phyloP scores from a whole-genome alignment of 2,329 filamentous ascomycete genomes.

The Akanthomyces lecanii region DNA sequence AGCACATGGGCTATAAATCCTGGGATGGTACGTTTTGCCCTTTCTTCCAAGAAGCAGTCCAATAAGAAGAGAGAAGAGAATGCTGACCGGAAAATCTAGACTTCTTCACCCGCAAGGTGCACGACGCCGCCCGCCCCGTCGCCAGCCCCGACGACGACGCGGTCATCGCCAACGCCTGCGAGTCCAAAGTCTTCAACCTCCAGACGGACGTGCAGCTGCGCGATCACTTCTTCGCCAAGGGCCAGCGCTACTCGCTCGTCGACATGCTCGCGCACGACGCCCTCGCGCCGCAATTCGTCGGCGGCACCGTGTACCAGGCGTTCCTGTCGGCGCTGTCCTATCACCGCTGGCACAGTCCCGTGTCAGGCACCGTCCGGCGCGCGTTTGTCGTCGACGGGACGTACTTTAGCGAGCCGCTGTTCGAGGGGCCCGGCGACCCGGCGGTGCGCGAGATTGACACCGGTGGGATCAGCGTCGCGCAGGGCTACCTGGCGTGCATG shows the following conservation, averaged over 20 bases:
- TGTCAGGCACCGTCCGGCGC: conserved; percentile 57
- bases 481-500: conserved; percentile 63
- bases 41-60: too few relatives aligned
- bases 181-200: conserved; percentile 56
- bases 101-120: conserved; percentile 62
- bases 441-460: conserved; percentile 33
- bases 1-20: conserved; percentile 59
- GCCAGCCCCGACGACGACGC: conserved; percentile 49
- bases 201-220: conserved; percentile 47
- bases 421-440: conserved; percentile 31
- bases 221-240: conserved; percentile 65
- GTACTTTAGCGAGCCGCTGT: conserved; percentile 60
- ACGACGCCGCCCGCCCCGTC: conserved; percentile 52
- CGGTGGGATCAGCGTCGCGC: conserved; percentile 45
- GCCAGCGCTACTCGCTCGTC: conserved; percentile 60
- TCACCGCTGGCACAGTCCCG: conserved; percentile 69
- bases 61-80: neutral
- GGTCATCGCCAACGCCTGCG: conserved; percentile 60
- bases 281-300: conserved; percentile 51
- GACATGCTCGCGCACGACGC: conserved; percentile 59
- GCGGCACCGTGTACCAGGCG: conserved; percentile 67
- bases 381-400: conserved; percentile 59
- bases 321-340: conserved; percentile 65
- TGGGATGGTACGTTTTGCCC: conserved; percentile 52
- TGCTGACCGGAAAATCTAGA: conserved; percentile 26